phyloP scores from a whole-genome alignment of 2,329 filamentous ascomycete genomes.

The Zasmidium citrigriseum region DNA sequence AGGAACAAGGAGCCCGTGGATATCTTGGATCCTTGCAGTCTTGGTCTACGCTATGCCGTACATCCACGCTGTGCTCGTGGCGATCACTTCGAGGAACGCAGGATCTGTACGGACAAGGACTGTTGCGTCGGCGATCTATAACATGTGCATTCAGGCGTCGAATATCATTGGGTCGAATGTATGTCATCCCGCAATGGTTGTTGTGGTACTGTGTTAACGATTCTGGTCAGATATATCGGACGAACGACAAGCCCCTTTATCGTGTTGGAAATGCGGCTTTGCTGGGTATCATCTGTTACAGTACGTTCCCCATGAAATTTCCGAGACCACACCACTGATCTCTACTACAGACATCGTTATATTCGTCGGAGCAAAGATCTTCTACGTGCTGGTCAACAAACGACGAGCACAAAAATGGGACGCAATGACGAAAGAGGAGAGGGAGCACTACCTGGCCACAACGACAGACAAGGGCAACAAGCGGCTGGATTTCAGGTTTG shows the following conservation, averaged over 20 bases:
- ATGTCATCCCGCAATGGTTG: constrained; percentile 34
- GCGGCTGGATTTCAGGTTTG: constrained; percentile 44
- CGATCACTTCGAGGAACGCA: constrained; percentile 63
- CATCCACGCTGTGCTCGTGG: constrained; percentile 60
- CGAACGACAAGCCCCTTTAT: constrained; percentile 58
- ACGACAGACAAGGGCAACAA: constrained; percentile 43
- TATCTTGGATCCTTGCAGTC: constrained; percentile 41
- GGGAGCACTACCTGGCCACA: constrained; percentile 49
- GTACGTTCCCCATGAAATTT: background rate
- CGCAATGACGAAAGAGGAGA: constrained; percentile 51
- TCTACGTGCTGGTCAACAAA: constrained; percentile 55
- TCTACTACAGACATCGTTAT: constrained; percentile 47
- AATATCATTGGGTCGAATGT: constrained; percentile 37
- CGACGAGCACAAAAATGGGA: constrained; percentile 46
- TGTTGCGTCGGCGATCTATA: constrained; percentile 62
- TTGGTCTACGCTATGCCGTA: constrained; percentile 44
- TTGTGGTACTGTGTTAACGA: constrained; percentile 24
- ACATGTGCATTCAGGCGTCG: constrained; percentile 45
- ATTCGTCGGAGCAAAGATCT: constrained; percentile 55
- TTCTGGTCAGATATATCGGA: constrained; percentile 49
- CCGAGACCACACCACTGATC: background rate
- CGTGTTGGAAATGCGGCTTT: constrained; percentile 56
- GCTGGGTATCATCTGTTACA: constrained; percentile 50
- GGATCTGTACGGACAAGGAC: constrained; percentile 63
- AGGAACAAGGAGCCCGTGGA: constrained; percentile 37